Base-by-base conservation (phyloP, 1,284 basidiomycete species). In the Nidula niveotomentosa region DNA sequence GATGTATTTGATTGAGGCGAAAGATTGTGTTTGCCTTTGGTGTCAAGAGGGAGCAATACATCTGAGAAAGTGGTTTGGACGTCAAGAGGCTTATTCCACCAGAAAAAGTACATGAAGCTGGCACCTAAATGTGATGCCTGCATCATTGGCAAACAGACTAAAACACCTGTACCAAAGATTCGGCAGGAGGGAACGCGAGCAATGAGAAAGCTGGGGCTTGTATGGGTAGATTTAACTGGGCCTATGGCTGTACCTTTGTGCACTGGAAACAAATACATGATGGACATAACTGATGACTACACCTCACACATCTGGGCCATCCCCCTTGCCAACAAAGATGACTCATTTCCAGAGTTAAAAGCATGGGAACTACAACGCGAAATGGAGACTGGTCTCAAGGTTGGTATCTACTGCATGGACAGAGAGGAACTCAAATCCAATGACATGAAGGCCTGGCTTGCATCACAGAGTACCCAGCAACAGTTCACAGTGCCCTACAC, bases 231-330 rank as follows among this genome's bases (percentile, higher is more conserved):
- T 51, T 55, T 75, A 6, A 59, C 58, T 0, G 71, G 73, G 0
- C 65, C 62, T 1, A 39, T 60, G 7, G 58, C 47, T 47, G 60
- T 67, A 1, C 36, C 13, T 3, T 73, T 73, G 1, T 48, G 53
- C 0, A 59, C 53, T 0, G 64, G 70, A 0, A 66, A 70, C 50
- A 3, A 54, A 0, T 76, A 73, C 53, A 50, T 65, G 0, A 67
- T 77, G 60, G 65, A 76, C 52, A 56, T 76, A 0, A 60, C 75
- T 3, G 69, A 76, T 55, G 68, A 77, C 44, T 66, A 47, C 48
- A 63, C 69, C 0, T 56, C 57, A 9, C 58, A 56, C n/a, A 48
- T 54, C 0, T 76, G 71, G 71, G 46, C 62, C 3, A 64, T 72
- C 8, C 69, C 65, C 0, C 51, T 75, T 0, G 55, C 52, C 8